Evolutionary conservation across 139 green algal genomes (phyloP), one percentile per base, ranked within the genome.

Genomic region (Coelastrella sp.): DNA sequence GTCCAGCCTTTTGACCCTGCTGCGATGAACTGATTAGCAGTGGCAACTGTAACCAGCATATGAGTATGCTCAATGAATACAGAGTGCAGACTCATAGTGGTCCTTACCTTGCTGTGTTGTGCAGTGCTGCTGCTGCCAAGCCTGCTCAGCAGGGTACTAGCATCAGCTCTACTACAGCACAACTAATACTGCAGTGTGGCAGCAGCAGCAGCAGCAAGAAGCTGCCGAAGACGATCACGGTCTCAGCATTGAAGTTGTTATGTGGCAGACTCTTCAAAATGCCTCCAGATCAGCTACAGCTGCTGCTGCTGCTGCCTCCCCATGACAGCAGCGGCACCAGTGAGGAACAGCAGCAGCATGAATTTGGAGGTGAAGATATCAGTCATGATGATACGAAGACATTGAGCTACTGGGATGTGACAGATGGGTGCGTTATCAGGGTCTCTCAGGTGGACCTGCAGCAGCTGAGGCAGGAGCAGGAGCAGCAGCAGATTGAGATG

Each of bases 181-280:
- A 69, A 35, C n/a, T 88, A 13, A 17, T 19, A 21, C 76, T 85
- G 71, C 43, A 30, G 23, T 43, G 57, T 27, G 60, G 80, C 71
- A n/a, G 19, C 50, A 73, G 27, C 23, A 66, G 11, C n/a, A 41
- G 17, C 64, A 66, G 41, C 9, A 91, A 93, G 86, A 90, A 90
- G 83, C 89, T 94, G 25, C 90, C 90, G 2, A 45, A 62, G 15
- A 87, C 50, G 71, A 90, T 86, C 64, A 91, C 82, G 0, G 38
- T 94, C 3, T 78, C 60, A 32, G 82, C 84, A 17, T 35, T 94
- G 23, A 79, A 85, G 63, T 13, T 89, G 41, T 84, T 94, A 45
- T 93, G 84, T 72, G 84, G 88, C 62, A 84, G 88, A 66, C 83
- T 92, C 57, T 94, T 91, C 86, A 90, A 91, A 73, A 79, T 93